Evolutionary conservation across 331 rosid genomes (phyloP), one percentile per base, ranked within the genome.

Genomic region (Quercus tomentella): DNA sequence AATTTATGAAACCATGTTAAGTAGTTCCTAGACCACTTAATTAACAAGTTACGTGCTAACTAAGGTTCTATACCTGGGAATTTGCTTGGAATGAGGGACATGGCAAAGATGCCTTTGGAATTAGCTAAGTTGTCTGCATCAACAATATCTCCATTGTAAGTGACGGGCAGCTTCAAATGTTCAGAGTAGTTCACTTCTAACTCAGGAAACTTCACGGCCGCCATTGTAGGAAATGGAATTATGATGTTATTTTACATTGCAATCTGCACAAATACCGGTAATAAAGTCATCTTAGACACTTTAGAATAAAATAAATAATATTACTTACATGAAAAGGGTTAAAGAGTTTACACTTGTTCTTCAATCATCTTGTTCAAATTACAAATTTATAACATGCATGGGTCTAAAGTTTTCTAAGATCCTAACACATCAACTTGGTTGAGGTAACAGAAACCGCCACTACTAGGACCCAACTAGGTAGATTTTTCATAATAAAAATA

Each of bases 21-120:
- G 54, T 45, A 10, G 54, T 45, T 12, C 15, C 14, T 45, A 45
- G 14, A 45, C 52, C 52, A 45, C 52, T 33, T 33, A 33, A 33
- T 11, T 45, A 45, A 45, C 52, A 45, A 37, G 43, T 45, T 45
- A 45, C 52, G 16, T 45, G 52, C 52, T 45, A 67, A 57, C 62
- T 30, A 20, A 22, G 72, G 81, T 18, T 69, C 49, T 16, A 57
- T 45, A 92, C 98, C 97, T 84, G 89, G 51, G 97, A 88, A 89
- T 62, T 91, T 80, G 94, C 93, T 78, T 97, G 97, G 86, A 95
- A 95, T 68, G 92, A 82, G 79, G 93, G 92, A 74, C 97, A 90
- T 20, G 90, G 51, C 76, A 95, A 84, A 73, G 97, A 79, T 66
- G 94, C 97, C 80, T 78, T 88, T 28, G 91, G 92, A 67, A 88